Conservation (phyloP, 140 eudicot species). For the Stevia rebaudiana region DNA sequence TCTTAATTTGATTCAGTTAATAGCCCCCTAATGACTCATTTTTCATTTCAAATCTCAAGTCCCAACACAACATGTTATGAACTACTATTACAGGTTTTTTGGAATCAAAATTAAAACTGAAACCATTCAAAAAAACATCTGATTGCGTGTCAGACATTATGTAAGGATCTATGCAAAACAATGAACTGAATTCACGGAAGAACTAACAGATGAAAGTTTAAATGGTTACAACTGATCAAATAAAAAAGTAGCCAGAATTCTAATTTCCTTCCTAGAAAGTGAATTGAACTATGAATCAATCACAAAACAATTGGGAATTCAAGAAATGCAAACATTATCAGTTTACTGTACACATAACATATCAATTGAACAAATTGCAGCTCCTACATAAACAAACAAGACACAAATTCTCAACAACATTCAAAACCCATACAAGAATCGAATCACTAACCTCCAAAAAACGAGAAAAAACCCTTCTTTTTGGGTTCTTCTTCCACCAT, state of each 20-base stretch:
- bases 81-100: neutral
- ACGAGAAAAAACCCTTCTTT: slow-evolving; percentile 86
- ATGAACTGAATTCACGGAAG: neutral
- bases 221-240: slow-evolving; percentile 18
- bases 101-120: neutral
- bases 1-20: too few species aligned
- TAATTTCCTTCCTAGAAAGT: slow-evolving; percentile 20
- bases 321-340: slow-evolving; percentile 27
- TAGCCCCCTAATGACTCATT: too few species aligned
- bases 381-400: slow-evolving; percentile 10
- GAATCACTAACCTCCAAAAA: slow-evolving; percentile 66
- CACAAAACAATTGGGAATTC: slow-evolving; percentile 8
- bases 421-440: neutral
- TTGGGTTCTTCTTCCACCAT: slow-evolving; percentile 97
- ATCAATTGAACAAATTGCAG: slow-evolving; percentile 14
- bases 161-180: neutral
- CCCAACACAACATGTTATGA: too few species aligned
- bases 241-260: neutral
- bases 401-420: slow-evolving; percentile 12
- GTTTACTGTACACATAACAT: slow-evolving; percentile 36
- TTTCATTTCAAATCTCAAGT: too few species aligned
- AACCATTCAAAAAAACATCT: slow-evolving; percentile 1
- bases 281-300: slow-evolving; percentile 21
- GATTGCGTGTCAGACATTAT: neutral
- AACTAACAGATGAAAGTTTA: neutral